Conservation (phyloP, 2,329 filamentous ascomycete genomes). For the Tolypocladium inflatum region DNA sequence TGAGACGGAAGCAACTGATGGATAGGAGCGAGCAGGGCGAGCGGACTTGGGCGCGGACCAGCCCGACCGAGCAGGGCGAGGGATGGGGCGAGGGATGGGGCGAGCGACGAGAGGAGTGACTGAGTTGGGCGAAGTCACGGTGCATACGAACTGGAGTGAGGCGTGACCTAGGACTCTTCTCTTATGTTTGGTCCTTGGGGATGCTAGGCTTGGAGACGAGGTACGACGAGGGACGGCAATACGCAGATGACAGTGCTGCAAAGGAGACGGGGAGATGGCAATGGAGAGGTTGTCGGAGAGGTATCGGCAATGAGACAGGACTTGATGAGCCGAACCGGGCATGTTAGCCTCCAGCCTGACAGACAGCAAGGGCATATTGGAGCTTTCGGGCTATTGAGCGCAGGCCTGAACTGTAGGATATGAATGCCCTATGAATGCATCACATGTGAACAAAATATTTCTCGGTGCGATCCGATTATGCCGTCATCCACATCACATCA, state of each 20-base stretch:
- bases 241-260: background rate
- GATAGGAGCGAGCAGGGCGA: too few species aligned
- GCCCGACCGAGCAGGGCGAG: too few species aligned
- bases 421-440: background rate
- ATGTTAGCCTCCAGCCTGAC: background rate
- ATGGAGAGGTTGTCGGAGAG: background rate
- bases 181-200: constrained; percentile 16
- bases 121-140: too few species aligned
- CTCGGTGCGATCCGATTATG: background rate
- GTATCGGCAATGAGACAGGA: background rate
- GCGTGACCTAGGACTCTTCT: too few species aligned
- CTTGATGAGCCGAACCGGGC: background rate
- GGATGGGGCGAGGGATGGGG: too few species aligned
- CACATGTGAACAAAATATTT: background rate
- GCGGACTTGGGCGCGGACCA: too few species aligned
- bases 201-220: constrained; percentile 16
- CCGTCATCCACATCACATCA: background rate
- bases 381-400: background rate
- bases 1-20: too few species aligned
- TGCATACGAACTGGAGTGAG: too few species aligned
- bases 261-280: background rate
- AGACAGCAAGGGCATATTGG: too few species aligned
- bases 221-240: constrained; percentile 13
- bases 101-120: too few species aligned
- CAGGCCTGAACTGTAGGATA: background rate